Conservation (phyloP, 768 basidiomycete genomes). For the Mycena indigotica region DNA sequence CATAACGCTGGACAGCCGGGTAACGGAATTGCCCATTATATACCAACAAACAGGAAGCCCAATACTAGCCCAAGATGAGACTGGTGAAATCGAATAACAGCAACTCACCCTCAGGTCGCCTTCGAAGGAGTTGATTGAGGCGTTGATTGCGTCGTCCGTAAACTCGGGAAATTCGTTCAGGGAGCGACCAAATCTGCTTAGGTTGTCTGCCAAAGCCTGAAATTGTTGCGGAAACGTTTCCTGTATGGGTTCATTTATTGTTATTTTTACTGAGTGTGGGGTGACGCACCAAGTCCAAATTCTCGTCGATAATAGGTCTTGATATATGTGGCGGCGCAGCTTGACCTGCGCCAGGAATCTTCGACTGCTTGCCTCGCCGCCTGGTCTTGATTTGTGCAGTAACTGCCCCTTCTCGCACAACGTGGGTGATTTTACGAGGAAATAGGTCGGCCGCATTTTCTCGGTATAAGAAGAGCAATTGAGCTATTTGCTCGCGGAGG, state of each 20-base stretch:
- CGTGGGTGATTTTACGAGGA: slow-evolving; percentile 58
- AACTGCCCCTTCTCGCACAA: slow-evolving; percentile 38
- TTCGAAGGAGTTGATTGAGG: slow-evolving; percentile 67
- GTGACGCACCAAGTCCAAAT: slow-evolving; percentile 43
- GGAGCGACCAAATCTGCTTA: slow-evolving; percentile 67
- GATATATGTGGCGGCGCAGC: slow-evolving; percentile 52
- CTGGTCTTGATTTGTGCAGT: slow-evolving; percentile 33
- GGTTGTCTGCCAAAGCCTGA: slow-evolving; percentile 61
- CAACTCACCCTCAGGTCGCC: slow-evolving; percentile 62
- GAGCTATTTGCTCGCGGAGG: slow-evolving; percentile 68
- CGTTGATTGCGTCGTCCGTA: slow-evolving; percentile 69
- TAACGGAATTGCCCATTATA: slow-evolving; percentile 72
- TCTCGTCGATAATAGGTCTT: slow-evolving; percentile 55
- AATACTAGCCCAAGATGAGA: slow-evolving; percentile 50
- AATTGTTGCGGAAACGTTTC: slow-evolving; percentile 71
- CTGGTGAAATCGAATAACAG: background rate
- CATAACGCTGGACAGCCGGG: slow-evolving; percentile 71
- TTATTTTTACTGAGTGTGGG: background rate
- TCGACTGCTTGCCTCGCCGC: slow-evolving; percentile 34
- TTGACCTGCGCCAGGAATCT: slow-evolving; percentile 27
- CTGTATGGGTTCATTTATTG: slow-evolving; percentile 19
- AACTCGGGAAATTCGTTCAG: slow-evolving; percentile 82
- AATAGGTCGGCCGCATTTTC: slow-evolving; percentile 80
- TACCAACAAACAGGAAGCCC: slow-evolving; percentile 70
- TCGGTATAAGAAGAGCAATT: slow-evolving; percentile 69